Evolutionary conservation across 352 stramenopile species (phyloP), one percentile per base, ranked within the genome.

Genomic region (Discostella stelligera): DNA sequence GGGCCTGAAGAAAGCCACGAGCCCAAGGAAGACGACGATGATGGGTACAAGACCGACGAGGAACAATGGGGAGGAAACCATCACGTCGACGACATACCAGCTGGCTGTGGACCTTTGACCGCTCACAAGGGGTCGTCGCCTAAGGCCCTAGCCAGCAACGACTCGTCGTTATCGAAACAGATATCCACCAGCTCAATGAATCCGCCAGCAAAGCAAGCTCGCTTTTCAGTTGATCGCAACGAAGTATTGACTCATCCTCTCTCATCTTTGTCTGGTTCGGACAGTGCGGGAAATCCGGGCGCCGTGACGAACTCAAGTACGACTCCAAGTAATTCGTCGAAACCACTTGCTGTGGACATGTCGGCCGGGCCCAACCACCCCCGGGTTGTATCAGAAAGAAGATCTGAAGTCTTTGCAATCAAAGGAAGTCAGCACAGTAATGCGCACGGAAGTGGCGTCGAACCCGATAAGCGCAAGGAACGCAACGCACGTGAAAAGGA

Each of bases 401-500:
- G 20, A 52, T 13, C 54, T 18, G 27, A 62, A 55, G 18, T 18
- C 49, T 56, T 53, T 27, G 3, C 27, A 5, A 32, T 32, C 27
- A 32, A 32, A 32, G 27, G 2, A 32, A 30, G 59, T 21, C 16
- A 62, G 62, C 41, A 67, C 59, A 48, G 41, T 21, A n/a, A 2
- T n/a, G 41, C 30, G 41, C 20, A 55, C 27, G 37, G 14, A 20
- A 54, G 52, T 9, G 16, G n/a, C 41, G 37, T 68, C 25, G 62
- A 79, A 16, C 54, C 55, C 4, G 11, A 30, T 16, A 79, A 71
- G 59, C 63, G 87, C 6, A 79, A 91, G 65, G 84, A 93, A 82
- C 71, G 87, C 8, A 93, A 93, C 74, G 78, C 79, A 52, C 75
- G 87, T 27, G 87, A 93, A 70, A 93, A 93, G 66, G 85, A 91